phyloP scores from a whole-genome alignment of 108 stramenopile genomes.

The Fragilaria crotonensis region DNA sequence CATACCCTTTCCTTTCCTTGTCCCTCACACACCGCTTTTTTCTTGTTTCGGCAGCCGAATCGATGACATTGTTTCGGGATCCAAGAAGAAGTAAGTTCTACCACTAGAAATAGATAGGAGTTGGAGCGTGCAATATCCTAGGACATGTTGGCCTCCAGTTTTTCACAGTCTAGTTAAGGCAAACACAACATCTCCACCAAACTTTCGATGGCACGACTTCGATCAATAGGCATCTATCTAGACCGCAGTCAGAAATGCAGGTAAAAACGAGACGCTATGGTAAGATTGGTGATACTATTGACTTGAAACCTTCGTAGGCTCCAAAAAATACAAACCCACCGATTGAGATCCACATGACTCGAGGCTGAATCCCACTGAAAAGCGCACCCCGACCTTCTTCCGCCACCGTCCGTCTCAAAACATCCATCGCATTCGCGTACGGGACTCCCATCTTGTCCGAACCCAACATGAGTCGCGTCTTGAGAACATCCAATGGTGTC shows the following conservation, averaged over 20 bases:
- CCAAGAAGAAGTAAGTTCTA: slow-evolving; percentile 54
- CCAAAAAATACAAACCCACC: slow-evolving; percentile 99
- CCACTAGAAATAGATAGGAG: background rate
- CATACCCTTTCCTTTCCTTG: too few species aligned
- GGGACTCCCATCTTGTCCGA: slow-evolving; percentile 56
- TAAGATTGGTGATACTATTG: slow-evolving; percentile 19
- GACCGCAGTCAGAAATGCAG: too few species aligned
- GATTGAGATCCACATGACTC: slow-evolving; percentile 96
- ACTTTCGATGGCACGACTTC: too few species aligned
- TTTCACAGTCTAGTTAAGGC: too few species aligned
- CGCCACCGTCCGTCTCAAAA: slow-evolving; percentile 34
- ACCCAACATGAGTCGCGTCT: slow-evolving; percentile 85
- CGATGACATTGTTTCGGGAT: slow-evolving; percentile 99
- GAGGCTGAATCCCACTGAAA: slow-evolving; percentile 84
- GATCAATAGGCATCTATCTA: too few species aligned
- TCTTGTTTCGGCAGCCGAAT: slow-evolving; percentile 73
- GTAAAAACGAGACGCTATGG: too few species aligned
- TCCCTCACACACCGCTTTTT: too few species aligned
- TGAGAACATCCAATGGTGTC: slow-evolving; percentile 88
- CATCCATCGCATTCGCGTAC: slow-evolving; percentile 61
- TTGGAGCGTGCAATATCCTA: too few species aligned
- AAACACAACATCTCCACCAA: too few species aligned
- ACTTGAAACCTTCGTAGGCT: slow-evolving; percentile 77
- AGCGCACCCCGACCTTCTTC: slow-evolving; percentile 48
- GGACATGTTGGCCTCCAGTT: too few species aligned